Evolutionary conservation across 2,329 filamentous ascomycete species (phyloP).

Genomic region (Blumeria graminis): DNA sequence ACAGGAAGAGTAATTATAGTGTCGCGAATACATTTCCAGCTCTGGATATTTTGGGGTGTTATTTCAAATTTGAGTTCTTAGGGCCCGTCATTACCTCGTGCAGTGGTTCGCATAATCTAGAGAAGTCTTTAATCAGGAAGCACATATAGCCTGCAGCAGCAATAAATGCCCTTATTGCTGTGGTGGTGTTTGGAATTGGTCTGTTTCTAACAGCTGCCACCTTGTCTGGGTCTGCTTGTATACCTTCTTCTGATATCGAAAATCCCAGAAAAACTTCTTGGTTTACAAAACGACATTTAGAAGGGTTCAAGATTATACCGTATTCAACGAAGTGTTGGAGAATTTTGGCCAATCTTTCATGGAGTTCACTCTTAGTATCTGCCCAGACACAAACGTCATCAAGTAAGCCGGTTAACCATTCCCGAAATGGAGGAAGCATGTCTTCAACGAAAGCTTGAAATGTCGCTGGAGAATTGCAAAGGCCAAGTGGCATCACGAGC

Average conservation of each 20-base stretch:
- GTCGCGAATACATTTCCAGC: not conserved
- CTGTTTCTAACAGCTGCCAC: not conserved
- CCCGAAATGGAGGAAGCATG: not conserved
- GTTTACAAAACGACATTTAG: not conserved
- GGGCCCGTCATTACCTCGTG: not conserved
- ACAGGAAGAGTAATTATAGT: not conserved
- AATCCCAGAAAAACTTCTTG: not conserved
- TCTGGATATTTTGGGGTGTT: not conserved
- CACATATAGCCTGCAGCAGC: not conserved
- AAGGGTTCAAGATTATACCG: not conserved
- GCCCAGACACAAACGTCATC: not conserved
- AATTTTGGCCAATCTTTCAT: not conserved
- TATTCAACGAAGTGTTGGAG: not conserved
- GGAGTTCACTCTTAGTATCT: not conserved
- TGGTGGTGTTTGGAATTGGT: not conserved
- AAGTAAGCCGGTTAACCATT: not conserved
- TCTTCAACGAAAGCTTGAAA: not conserved
- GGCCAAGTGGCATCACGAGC: slow-evolving; percentile 1
- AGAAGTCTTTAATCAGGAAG: not conserved
- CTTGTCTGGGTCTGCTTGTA: not conserved
- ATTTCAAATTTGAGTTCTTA: not conserved
- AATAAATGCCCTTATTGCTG: not conserved
- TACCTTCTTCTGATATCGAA: not conserved
- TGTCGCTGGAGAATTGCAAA: not conserved
- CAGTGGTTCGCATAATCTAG: not conserved